Conservation (phyloP, 306 rosid species). For the Castanopsis chinensis region DNA sequence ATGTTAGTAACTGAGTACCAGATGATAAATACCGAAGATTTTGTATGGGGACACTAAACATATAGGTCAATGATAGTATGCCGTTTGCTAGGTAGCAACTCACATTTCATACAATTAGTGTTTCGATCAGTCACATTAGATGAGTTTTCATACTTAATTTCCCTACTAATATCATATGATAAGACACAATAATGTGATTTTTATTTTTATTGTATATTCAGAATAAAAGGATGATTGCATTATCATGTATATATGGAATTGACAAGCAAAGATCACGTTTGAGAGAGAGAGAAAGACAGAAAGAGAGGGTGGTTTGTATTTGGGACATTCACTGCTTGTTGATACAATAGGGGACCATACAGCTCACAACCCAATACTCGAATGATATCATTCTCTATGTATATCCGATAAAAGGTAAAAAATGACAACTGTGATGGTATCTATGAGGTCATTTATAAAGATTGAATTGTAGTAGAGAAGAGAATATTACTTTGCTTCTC, state of each 20-base stretch:
- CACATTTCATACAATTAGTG: too few relatives aligned
- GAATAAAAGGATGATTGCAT: constrained; percentile 27
- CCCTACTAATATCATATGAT: neutral
- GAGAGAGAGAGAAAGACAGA: constrained; percentile 22
- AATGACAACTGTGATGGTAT: constrained; percentile 23
- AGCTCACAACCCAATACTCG: constrained; percentile 20
- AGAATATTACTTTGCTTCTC: neutral
- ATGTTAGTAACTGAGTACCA: too few relatives aligned
- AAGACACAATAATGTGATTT: neutral
- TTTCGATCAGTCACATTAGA: too few relatives aligned
- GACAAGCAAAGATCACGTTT: constrained; percentile 16
- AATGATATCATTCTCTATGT: constrained; percentile 23
- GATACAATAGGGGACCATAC: constrained; percentile 39
- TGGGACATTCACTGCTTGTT: constrained; percentile 25
- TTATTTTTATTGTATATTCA: neutral
- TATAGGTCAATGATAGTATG: too few relatives aligned
- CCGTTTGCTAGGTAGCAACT: too few relatives aligned
- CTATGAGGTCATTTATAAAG: constrained; percentile 36
- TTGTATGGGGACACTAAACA: too few relatives aligned
- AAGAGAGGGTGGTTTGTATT: neutral
- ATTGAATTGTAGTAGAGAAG: neutral
- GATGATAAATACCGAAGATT: too few relatives aligned
- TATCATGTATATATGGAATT: constrained; percentile 10
- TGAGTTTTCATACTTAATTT: neutral
- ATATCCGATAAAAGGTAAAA: constrained; percentile 19